Conservation (phyloP, 2,329 filamentous ascomycete species). For the Aplosporella prunicola region DNA sequence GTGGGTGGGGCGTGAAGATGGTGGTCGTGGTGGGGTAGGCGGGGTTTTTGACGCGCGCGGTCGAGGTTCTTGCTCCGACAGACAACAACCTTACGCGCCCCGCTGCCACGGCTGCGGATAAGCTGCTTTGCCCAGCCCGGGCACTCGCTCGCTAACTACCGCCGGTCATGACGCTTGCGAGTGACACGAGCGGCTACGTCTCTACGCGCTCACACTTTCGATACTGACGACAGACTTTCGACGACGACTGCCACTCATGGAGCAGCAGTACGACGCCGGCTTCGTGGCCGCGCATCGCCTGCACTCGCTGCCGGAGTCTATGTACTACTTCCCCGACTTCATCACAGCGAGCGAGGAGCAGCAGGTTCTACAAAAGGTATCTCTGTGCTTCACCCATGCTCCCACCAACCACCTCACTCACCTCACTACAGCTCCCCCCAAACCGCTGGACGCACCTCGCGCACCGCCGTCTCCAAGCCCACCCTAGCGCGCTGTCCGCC, state of each 20-base stretch:
- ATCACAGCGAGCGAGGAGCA: constrained; percentile 67
- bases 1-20: not conserved
- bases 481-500: constrained; percentile 73
- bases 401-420: not conserved
- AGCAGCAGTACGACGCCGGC: too few relatives aligned
- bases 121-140: too few relatives aligned
- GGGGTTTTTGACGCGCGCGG: too few relatives aligned
- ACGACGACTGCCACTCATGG: too few relatives aligned
- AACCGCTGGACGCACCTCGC: constrained; percentile 74
- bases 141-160: too few relatives aligned
- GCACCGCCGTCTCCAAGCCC: constrained; percentile 83
- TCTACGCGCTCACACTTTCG: too few relatives aligned
- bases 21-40: constrained; percentile 2
- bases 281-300: constrained; percentile 31
- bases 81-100: too few relatives aligned
- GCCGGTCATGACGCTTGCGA: too few relatives aligned
- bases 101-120: too few relatives aligned
- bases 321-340: constrained; percentile 83
- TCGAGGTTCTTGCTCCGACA: too few relatives aligned
- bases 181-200: too few relatives aligned
- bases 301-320: constrained; percentile 48
- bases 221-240: too few relatives aligned
- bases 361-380: constrained; percentile 60
- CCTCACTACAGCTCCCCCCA: constrained; percentile 31
- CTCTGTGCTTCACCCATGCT: constrained; percentile 18